Conservation (phyloP, 345 rosid species). For the Heritiera fomes region DNA sequence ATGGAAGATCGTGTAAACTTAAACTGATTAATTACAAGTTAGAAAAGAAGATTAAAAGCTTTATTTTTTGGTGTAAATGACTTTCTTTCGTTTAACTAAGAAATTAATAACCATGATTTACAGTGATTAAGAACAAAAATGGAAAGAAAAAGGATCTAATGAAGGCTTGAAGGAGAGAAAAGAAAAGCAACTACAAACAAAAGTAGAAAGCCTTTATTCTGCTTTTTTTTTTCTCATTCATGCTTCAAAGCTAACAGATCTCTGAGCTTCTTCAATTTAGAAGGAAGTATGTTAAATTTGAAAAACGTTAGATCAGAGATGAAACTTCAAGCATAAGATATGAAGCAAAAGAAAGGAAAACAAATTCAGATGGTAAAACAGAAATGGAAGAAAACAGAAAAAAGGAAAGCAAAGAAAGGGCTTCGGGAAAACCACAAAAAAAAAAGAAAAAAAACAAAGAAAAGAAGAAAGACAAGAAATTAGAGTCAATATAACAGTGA, state of each 20-base stretch:
- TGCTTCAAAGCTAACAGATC: not conserved
- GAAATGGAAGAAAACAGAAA: not conserved
- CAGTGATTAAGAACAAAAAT: not conserved
- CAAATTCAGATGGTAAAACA: slow-evolving; percentile 5
- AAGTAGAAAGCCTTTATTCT: not conserved
- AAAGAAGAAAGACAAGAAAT: not conserved
- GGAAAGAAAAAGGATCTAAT: not conserved
- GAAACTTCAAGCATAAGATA: not conserved
- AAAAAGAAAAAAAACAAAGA: not conserved
- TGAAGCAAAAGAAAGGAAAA: slow-evolving; percentile 12
- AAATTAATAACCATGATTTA: not conserved
- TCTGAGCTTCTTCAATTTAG: slow-evolving; percentile 15
- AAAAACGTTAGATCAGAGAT: slow-evolving; percentile 5
- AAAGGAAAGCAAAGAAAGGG: not conserved
- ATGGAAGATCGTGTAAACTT: not conserved
- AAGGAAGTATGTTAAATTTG: slow-evolving; percentile 8
- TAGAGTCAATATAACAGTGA: slow-evolving; percentile 38
- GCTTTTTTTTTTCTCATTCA: no score
- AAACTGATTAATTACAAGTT: no score
- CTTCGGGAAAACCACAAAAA: slow-evolving; percentile 9
- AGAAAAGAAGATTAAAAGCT: no score
- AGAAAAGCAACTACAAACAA: not conserved
- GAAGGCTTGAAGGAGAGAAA: not conserved
- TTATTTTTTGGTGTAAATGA: no score
- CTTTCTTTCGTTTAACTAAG: no score